Base-by-base conservation (phyloP, 73 alveolate species). In the Urostyla sp. region DNA sequence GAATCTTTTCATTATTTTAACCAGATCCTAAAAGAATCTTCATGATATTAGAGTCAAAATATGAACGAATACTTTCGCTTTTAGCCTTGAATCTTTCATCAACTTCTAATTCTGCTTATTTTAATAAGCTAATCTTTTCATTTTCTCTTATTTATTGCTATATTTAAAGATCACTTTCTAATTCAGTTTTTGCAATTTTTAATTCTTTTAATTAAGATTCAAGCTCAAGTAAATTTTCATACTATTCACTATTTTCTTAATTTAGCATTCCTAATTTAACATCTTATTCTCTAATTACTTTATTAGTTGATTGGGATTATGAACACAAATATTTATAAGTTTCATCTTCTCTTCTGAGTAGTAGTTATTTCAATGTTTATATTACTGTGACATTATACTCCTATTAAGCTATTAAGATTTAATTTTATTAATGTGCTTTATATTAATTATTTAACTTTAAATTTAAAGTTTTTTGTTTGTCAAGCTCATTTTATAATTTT, bases 11-110 rank as follows among this genome's bases (percentile, higher is more conserved):
- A 54, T 73, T 72, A 13, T 67, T 48, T 6, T 55, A 7, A 24
- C 60, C 35, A 37, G 73, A 44, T 51, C 40, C 53, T 11, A 83
- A 36, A 23, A 54, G 24, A 0, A 46, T 44, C 36, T 69, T 72
- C 48, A 75, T 83, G 44, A 83, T 52, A 27, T 72, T 50, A 13
- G 92, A 72, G 55, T 83, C 92, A 27, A 83, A 49, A 55, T 83
- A 83, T 18, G 66, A 8, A 23, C 38, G 53, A 24, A 83, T 74
- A 28, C n/a, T 30, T 56, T 83, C 92, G 44, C 74, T 67, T 20
- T 82, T 69, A 10, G 48, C 1, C 36, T 54, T 83, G 56, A 74
- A 46, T 54, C 75, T 73, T 0, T 51, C 73, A 0, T 58, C 78
- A 0, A 74, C 72, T 20, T 67, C 76, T 21, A 67, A 50, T 55